Evolutionary conservation across 2,329 filamentous ascomycete species (phyloP).

Genomic region (Diaporthe sp.): DNA sequence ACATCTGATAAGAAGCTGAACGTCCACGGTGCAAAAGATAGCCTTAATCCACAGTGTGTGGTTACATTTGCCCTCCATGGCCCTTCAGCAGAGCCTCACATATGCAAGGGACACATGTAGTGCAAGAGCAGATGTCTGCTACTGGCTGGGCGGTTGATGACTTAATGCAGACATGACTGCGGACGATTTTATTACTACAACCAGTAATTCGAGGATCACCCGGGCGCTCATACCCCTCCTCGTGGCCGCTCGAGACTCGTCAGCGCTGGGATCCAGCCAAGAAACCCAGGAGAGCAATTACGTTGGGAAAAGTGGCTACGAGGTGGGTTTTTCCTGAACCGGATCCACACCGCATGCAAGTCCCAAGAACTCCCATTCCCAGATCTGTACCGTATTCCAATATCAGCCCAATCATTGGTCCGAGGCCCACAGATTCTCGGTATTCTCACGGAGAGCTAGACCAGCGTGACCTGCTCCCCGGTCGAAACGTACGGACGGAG

Average conservation of each 20-base stretch:
- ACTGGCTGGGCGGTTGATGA: background rate
- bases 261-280: background rate
- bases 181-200: background rate
- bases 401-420: constrained; percentile 17
- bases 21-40: background rate
- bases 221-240: background rate
- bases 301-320: constrained; percentile 22
- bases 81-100: background rate
- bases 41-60: background rate
- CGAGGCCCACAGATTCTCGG: constrained; percentile 19
- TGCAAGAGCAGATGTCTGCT: background rate
- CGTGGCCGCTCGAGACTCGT: constrained; percentile 5
- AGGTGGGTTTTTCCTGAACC: constrained; percentile 7
- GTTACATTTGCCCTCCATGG: background rate
- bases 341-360: constrained; percentile 1
- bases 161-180: background rate
- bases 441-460: constrained; percentile 19
- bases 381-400: constrained; percentile 16
- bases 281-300: constrained; percentile 8
- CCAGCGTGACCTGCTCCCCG: constrained; percentile 3
- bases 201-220: background rate
- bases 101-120: background rate
- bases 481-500: constrained; percentile 32
- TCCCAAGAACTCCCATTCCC: constrained; percentile 7
- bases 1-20: background rate